These are phyloP conservation scores for Neopestalotiopsis sp. DNA, from an alignment of 2,329 filamentous ascomycete genomes.

Conservation along the genomic window DNA sequence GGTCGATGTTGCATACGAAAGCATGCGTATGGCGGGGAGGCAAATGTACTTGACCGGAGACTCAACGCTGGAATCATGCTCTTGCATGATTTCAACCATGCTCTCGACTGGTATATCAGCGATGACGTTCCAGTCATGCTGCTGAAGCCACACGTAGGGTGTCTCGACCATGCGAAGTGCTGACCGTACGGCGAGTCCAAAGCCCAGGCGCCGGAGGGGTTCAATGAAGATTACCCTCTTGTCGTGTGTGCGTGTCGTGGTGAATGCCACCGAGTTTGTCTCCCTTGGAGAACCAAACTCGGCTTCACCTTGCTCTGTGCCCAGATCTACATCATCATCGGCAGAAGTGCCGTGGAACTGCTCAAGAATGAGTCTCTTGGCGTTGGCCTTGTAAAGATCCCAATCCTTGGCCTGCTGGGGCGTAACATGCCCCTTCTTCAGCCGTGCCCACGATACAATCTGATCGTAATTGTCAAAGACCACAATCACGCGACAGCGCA, in stretches of 20 bases:
- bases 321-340: constrained; percentile 18
- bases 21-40: constrained; percentile 55
- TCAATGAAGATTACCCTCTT: constrained; percentile 54
- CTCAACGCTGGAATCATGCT: constrained; percentile 32
- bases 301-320: constrained; percentile 38
- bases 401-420: constrained; percentile 47
- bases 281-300: constrained; percentile 52
- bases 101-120: constrained; percentile 48
- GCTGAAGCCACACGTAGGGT: constrained; percentile 61
- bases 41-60: constrained; percentile 57
- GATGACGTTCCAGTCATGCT: constrained; percentile 60
- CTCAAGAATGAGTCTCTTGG: constrained; percentile 45
- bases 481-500: constrained; percentile 51
- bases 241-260: constrained; percentile 39
- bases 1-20: constrained; percentile 53
- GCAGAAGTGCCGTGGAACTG: constrained; percentile 27
- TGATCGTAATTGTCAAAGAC: constrained; percentile 59
- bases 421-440: constrained; percentile 61
- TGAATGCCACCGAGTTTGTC: constrained; percentile 43
- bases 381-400: constrained; percentile 51
- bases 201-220: constrained; percentile 50
- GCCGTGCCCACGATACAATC: constrained; percentile 45
- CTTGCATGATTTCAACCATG: constrained; percentile 52
- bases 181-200: constrained; percentile 58
- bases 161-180: constrained; percentile 52